Percentiles rank a stretch among this genome's conserved stretches.
These are phyloP conservation scores for Penicillium taxi DNA, from an alignment of 495 filamentous ascomycete species.

Conservation along the genomic window DNA sequence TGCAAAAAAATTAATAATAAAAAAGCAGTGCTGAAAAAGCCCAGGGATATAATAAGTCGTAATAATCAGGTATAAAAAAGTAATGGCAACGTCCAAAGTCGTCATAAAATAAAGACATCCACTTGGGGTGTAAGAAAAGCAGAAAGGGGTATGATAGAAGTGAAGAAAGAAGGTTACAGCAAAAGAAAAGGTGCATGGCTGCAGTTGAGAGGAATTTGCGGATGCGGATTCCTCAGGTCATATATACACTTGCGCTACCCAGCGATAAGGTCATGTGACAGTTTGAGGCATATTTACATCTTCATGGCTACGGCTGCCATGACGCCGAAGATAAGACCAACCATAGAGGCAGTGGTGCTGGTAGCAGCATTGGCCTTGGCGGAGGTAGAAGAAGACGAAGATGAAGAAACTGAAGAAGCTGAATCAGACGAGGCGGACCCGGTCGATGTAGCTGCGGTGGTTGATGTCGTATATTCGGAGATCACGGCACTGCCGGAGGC, in stretches of 20 bases:
- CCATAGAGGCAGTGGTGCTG: slow-evolving; percentile 18
- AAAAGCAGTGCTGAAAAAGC: slow-evolving; percentile 21
- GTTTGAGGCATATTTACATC: slow-evolving; percentile 11
- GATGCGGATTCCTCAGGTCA: slow-evolving; percentile 3
- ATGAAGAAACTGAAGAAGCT: slow-evolving; percentile 5
- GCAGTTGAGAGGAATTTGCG: slow-evolving; percentile 2
- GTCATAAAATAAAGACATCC: slow-evolving; percentile 12
- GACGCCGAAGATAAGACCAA: slow-evolving; percentile 23
- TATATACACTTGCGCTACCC: no score
- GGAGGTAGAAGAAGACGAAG: slow-evolving; percentile 9
- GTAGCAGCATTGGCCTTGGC: slow-evolving; percentile 16
- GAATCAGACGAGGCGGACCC: slow-evolving; percentile 2
- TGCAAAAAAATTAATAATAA: slow-evolving; percentile 18
- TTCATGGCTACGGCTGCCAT: slow-evolving; percentile 21
- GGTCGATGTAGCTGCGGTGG: no score
- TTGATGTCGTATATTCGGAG: no score
- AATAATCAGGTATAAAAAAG: slow-evolving; percentile 11
- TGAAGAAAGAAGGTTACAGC: slow-evolving; percentile 9
- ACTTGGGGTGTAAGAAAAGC: slow-evolving; percentile 10
- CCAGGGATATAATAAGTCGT: slow-evolving; percentile 21
- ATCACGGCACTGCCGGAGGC: slow-evolving; percentile 23
- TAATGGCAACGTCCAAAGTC: slow-evolving; percentile 22
- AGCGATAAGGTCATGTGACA: slow-evolving; percentile 1
- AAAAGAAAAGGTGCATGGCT: slow-evolving; percentile 11
- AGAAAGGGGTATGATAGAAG: slow-evolving; percentile 14